Conservation (phyloP, 345 rosid species). For the Corchorus olitorius region DNA sequence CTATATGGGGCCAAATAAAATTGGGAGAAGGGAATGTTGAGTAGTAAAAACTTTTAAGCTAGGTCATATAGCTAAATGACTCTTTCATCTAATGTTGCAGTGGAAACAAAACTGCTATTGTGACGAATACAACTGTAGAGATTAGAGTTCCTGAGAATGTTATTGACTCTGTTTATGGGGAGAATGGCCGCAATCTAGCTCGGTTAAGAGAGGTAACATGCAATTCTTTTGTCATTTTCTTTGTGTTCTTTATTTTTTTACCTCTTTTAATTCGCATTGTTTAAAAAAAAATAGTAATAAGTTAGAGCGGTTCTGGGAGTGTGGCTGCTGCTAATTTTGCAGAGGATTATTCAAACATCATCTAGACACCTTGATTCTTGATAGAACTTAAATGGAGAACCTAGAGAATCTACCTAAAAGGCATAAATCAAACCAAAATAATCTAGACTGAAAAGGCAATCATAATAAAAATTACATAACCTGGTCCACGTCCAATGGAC, state of each 20-base stretch:
- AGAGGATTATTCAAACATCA: not conserved
- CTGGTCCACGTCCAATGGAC: not conserved
- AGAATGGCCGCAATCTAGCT: constrained; percentile 73
- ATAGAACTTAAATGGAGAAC: not conserved
- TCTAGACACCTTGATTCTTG: not conserved
- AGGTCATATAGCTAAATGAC: constrained; percentile 3
- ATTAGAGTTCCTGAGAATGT: constrained; percentile 71
- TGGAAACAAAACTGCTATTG: constrained; percentile 77
- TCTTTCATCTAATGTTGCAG: constrained; percentile 41
- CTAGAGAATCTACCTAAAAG: not conserved
- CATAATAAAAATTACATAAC: not conserved
- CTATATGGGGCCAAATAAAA: not conserved
- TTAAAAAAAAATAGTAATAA: not conserved
- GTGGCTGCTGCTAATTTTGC: constrained; percentile 14
- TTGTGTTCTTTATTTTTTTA: not conserved
- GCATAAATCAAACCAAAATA: not conserved
- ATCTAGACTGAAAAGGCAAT: not conserved
- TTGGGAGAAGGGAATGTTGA: not conserved
- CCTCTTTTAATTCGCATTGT: not conserved
- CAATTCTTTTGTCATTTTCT: not conserved
- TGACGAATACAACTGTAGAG: constrained; percentile 87
- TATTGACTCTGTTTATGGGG: constrained; percentile 82
- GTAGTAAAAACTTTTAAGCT: not conserved
- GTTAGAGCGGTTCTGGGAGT: not conserved
- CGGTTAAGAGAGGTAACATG: constrained; percentile 69